Evolutionary conservation across 2,329 filamentous ascomycete species (phyloP).

Genomic region (Diaporthe longicolla): DNA sequence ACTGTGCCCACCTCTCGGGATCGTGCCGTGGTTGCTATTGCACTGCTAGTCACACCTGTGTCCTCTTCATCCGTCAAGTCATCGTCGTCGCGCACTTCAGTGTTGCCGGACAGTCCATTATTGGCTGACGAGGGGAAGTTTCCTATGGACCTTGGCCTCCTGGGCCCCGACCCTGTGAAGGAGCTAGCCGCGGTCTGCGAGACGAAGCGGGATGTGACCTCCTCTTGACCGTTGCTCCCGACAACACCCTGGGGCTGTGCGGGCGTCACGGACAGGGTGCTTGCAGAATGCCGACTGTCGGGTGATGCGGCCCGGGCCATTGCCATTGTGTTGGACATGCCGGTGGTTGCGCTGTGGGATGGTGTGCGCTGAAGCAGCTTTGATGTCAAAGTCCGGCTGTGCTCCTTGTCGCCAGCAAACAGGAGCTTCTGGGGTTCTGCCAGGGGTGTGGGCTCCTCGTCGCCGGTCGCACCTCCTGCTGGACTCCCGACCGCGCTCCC

Average conservation of each 20-base stretch:
- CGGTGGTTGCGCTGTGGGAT: slow-evolving; percentile 72
- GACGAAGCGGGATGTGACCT: slow-evolving; percentile 73
- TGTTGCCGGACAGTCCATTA: slow-evolving; percentile 32
- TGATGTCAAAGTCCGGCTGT: slow-evolving; percentile 77
- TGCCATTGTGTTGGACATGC: slow-evolving; percentile 74
- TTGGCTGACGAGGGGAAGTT: slow-evolving; percentile 51
- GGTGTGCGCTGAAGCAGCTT: slow-evolving; percentile 75
- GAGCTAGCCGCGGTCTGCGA: slow-evolving; percentile 63
- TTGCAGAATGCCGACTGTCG: slow-evolving; percentile 44
- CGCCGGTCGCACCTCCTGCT: slow-evolving; percentile 20
- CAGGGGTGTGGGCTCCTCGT: slow-evolving; percentile 42
- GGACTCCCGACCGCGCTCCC: slow-evolving; percentile 48
- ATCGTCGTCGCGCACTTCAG: slow-evolving; percentile 45
- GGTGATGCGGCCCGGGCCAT: slow-evolving; percentile 61
- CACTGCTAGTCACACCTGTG: slow-evolving; percentile 53
- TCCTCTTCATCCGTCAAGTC: slow-evolving; percentile 55
- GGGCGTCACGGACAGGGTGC: slow-evolving; percentile 54
- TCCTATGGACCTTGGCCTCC: slow-evolving; percentile 58
- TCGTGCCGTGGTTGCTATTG: slow-evolving; percentile 43
- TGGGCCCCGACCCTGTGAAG: slow-evolving; percentile 54
- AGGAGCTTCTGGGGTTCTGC: slow-evolving; percentile 44
- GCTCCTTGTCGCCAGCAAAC: slow-evolving; percentile 60
- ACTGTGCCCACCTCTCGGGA: slow-evolving; percentile 54
- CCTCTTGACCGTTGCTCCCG: slow-evolving; percentile 60
- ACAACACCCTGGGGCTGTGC: slow-evolving; percentile 47